These are phyloP conservation scores for Aureobasidium pullulans DNA, from an alignment of 2,329 filamentous ascomycete species.

Conservation along the genomic window DNA sequence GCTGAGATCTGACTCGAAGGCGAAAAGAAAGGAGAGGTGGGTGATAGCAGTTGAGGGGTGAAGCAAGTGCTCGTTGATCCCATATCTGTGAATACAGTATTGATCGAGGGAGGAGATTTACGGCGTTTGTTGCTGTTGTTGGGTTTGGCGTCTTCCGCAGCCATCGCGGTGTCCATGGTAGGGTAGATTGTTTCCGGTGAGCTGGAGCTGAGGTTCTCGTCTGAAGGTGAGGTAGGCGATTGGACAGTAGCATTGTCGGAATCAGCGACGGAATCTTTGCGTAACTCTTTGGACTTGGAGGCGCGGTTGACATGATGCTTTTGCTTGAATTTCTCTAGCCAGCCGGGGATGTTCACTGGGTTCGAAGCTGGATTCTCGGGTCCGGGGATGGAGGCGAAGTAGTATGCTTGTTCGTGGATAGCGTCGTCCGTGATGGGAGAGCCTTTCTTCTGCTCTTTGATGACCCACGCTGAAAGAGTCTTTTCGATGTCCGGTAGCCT, in stretches of 20 bases:
- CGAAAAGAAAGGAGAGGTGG: constrained; percentile 70
- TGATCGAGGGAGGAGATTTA: constrained; percentile 48
- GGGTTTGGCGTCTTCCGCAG: background rate
- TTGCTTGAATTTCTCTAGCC: constrained; percentile 94
- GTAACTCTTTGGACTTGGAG: background rate
- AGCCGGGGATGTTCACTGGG: constrained; percentile 61
- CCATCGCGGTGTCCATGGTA: background rate
- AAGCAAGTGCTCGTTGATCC: constrained; percentile 47
- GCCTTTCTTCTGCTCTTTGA: constrained; percentile 71
- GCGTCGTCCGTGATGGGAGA: constrained; percentile 67
- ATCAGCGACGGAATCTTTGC: constrained; percentile 8
- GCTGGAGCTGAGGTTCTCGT: constrained; percentile 18
- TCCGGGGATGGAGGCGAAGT: constrained; percentile 68
- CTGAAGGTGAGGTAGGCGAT: constrained; percentile 66
- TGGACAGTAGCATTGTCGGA: constrained; percentile 43
- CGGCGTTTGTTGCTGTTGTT: background rate
- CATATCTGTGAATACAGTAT: constrained; percentile 59
- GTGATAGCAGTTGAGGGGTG: constrained; percentile 64
- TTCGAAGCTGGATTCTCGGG: constrained; percentile 56
- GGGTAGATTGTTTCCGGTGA: background rate
- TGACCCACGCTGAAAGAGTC: constrained; percentile 78
- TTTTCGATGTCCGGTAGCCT: constrained; percentile 89
- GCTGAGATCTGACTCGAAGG: constrained; percentile 47
- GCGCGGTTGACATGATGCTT: constrained; percentile 60
- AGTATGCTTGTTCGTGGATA: constrained; percentile 74